Conservation (phyloP, 129 eudicot species). For the Helianthus annuus region DNA sequence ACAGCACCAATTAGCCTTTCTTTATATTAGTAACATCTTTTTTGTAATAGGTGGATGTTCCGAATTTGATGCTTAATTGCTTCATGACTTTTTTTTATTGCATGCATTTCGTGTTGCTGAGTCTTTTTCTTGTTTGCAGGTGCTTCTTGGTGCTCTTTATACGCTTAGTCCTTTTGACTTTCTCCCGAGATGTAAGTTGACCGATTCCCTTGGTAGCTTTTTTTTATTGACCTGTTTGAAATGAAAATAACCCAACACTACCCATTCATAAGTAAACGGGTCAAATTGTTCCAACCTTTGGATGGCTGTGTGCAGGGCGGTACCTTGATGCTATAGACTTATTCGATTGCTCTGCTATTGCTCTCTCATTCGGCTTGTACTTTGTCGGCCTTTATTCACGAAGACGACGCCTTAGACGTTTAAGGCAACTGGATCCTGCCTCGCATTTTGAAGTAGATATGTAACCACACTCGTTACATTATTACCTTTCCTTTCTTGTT, state of each 20-base stretch:
- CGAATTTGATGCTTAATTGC: background rate
- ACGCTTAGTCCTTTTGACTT: slow-evolving; percentile 58
- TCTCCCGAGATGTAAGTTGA: slow-evolving; percentile 55
- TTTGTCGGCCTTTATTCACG: slow-evolving; percentile 48
- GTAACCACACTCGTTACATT: background rate
- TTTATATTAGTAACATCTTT: too few species aligned
- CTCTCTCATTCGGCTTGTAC: slow-evolving; percentile 45
- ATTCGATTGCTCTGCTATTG: slow-evolving; percentile 57
- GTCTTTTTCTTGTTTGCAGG: slow-evolving; percentile 41
- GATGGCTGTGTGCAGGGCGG: slow-evolving; percentile 28
- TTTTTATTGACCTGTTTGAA: background rate
- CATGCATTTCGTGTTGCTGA: slow-evolving; percentile 2
- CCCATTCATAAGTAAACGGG: background rate
- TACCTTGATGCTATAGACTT: slow-evolving; percentile 52
- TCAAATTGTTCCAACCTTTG: background rate
- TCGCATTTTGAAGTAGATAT: slow-evolving; percentile 22
- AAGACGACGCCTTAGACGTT: slow-evolving; percentile 41
- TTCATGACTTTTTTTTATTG: background rate
- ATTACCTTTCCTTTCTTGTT: background rate
- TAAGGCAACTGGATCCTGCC: slow-evolving; percentile 48
- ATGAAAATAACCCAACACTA: background rate
- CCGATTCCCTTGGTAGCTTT: background rate
- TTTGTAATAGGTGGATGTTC: too few species aligned
- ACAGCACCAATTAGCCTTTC: too few species aligned
- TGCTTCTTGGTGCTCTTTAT: slow-evolving; percentile 57